Percentiles rank a stretch among this genome's conserved stretches.
These are phyloP conservation scores for Monosporozyma aerobia DNA, from an alignment of 805 yeast genomes.

Conservation along the genomic window DNA sequence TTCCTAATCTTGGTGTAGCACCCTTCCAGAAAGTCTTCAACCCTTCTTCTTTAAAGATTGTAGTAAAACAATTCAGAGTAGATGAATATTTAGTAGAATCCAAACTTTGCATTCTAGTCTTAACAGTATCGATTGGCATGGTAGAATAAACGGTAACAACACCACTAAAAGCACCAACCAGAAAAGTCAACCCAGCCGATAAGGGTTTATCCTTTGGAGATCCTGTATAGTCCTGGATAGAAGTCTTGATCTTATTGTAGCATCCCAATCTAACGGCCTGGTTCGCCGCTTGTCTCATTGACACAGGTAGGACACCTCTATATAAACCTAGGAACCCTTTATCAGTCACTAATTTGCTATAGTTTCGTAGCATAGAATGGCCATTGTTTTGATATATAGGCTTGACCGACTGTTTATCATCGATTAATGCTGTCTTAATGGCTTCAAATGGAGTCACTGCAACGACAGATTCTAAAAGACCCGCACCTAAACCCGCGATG, in stretches of 20 bases:
- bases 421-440: conserved; percentile 89
- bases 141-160: conserved; percentile 83
- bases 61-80: conserved; percentile 73
- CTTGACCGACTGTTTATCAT: conserved; percentile 67
- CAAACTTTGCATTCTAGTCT: conserved; percentile 93
- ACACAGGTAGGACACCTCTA: conserved; percentile 85
- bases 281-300: conserved; percentile 91
- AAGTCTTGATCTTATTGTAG: conserved; percentile 75
- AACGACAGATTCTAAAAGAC: conserved; percentile 78
- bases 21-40: conserved; percentile 93
- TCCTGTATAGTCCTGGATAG: conserved; percentile 61
- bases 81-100: conserved; percentile 67
- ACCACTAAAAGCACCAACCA: conserved; percentile 87
- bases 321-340: conserved; percentile 78
- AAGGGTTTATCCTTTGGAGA: conserved; percentile 65
- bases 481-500: conserved; percentile 96
- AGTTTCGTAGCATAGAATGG: conserved; percentile 44
- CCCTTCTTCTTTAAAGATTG: conserved; percentile 81
- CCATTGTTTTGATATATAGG: conserved; percentile 66
- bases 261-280: conserved; percentile 92
- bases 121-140: conserved; percentile 93
- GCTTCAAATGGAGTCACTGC: conserved; percentile 98
- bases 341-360: conserved; percentile 50
- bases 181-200: conserved; percentile 69
- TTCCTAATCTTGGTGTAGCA: conserved; percentile 92